phyloP scores from a whole-genome alignment of 805 yeast species.

The Candida odintsovae region DNA sequence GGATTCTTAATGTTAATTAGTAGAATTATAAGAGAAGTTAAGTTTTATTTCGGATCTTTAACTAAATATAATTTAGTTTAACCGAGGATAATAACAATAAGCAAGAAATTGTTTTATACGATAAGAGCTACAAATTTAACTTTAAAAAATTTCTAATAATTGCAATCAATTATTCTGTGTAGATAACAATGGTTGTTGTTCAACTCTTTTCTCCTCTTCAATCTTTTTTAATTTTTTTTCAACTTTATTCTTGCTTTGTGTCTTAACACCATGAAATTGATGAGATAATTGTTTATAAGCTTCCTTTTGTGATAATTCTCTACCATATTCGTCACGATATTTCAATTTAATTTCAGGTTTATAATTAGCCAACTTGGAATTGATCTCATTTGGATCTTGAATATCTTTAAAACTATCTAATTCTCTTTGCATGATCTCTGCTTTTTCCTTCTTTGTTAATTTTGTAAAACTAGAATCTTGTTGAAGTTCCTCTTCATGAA shows the following conservation, averaged over 20 bases:
- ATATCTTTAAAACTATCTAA: constrained; percentile 7
- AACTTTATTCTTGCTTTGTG: constrained; percentile 17
- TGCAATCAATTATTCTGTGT: no score
- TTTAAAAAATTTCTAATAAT: no score
- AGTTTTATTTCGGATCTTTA: no score
- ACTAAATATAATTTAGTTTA: no score
- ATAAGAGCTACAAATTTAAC: no score
- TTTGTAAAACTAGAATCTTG: constrained; percentile 15
- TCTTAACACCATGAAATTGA: constrained; percentile 47
- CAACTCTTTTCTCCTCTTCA: constrained; percentile 12
- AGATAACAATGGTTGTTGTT: background rate
- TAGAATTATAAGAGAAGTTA: no score
- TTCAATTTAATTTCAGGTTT: constrained; percentile 43
- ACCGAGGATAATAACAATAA: no score
- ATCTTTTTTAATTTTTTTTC: constrained; percentile 16
- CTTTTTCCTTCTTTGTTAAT: constrained; percentile 37
- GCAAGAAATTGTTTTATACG: no score
- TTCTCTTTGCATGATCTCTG: constrained; percentile 29
- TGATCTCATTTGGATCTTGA: constrained; percentile 8
- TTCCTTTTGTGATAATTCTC: constrained; percentile 41
- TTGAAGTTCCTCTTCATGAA: constrained; percentile 9
- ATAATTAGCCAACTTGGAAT: constrained; percentile 26
- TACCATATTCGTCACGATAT: constrained; percentile 50
- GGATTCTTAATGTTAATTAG: no score
- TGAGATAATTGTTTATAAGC: constrained; percentile 59